Evolutionary conservation across 306 rosid genomes (phyloP).

Genomic region (Canavalia ensiformis): DNA sequence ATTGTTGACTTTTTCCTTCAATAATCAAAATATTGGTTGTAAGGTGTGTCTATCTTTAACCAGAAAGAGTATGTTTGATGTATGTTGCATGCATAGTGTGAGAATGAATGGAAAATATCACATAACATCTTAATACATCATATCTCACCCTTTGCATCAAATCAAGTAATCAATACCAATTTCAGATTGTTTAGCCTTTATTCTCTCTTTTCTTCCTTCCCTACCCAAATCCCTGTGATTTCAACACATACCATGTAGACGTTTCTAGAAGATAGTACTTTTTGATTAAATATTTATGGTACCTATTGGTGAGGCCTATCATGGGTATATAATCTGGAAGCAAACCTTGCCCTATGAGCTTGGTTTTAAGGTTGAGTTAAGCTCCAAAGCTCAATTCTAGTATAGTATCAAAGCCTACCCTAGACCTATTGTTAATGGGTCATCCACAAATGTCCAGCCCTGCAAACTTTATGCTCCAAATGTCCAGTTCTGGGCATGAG

Average conservation of each 20-base stretch:
- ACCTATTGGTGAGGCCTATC: too few species aligned
- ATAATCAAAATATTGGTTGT: conserved; percentile 5
- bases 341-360: too few species aligned
- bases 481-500: too few species aligned
- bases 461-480: too few species aligned
- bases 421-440: too few species aligned
- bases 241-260: not conserved
- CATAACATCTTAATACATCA: not conserved
- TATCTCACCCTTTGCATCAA: not conserved
- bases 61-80: not conserved
- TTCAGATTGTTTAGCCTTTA: not conserved
- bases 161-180: not conserved
- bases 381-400: too few species aligned
- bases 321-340: too few species aligned
- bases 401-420: too few species aligned
- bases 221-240: not conserved
- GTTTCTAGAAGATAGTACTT: not conserved
- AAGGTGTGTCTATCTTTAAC: conserved; percentile 2
- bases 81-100: conserved; percentile 1
- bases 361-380: too few species aligned
- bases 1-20: conserved; percentile 8
- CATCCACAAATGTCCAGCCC: too few species aligned
- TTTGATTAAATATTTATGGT: not conserved
- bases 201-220: not conserved
- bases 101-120: not conserved